Conservation (phyloP, 106 monocot genomes). For the Dendrobium nobile region DNA sequence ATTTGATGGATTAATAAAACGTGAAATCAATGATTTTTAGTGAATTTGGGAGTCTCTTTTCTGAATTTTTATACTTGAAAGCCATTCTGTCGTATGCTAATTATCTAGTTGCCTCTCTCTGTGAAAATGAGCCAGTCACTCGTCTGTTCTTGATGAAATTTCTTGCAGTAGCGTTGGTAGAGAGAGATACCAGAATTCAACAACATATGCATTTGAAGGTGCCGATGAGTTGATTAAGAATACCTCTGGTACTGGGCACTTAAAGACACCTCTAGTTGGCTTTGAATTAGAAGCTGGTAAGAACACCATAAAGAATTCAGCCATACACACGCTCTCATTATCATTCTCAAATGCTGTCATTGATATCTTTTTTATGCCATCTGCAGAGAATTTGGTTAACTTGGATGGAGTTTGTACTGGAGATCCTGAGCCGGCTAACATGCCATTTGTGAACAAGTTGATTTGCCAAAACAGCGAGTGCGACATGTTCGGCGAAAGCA, state of each 20-base stretch:
- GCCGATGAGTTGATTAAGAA: constrained; percentile 20
- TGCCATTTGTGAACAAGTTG: not conserved
- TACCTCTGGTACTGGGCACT: constrained; percentile 1
- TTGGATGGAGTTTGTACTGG: constrained; percentile 11
- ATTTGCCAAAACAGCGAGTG: not conserved
- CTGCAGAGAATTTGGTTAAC: not conserved
- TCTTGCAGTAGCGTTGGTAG: constrained; percentile 33
- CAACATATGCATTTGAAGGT: constrained; percentile 13
- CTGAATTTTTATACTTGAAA: too few species aligned
- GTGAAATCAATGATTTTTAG: too few species aligned
- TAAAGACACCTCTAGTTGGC: not conserved
- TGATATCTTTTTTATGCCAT: not conserved
- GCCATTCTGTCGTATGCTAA: too few species aligned
- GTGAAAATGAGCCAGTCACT: not conserved
- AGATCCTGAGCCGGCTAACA: constrained; percentile 3
- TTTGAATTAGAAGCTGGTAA: constrained; percentile 47
- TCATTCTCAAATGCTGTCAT: not conserved
- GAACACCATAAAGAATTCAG: not conserved
- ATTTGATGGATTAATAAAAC: too few species aligned
- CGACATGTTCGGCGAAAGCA: constrained; percentile 13
- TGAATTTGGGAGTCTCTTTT: too few species aligned
- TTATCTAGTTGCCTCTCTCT: not conserved
- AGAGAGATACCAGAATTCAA: constrained; percentile 18
- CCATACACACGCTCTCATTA: not conserved
- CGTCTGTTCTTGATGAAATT: not conserved